phyloP scores from a whole-genome alignment of 257 asterid species.

The Knoxia roxburghii region DNA sequence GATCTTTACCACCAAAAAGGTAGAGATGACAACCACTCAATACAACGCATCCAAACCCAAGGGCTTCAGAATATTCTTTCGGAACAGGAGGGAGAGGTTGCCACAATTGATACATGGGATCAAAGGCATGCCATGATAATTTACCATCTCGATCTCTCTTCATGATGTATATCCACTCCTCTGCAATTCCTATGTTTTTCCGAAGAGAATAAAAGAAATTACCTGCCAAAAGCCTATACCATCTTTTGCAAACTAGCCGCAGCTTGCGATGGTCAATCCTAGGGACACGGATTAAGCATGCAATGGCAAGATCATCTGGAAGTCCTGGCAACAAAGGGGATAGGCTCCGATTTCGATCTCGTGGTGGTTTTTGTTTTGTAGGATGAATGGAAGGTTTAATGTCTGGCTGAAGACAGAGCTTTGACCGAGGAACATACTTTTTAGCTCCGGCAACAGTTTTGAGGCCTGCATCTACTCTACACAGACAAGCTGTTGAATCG shows the following conservation, averaged over 20 bases:
- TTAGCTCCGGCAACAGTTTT: slow-evolving; percentile 42
- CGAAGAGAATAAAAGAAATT: slow-evolving; percentile 36
- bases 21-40: slow-evolving; percentile 38
- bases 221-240: slow-evolving; percentile 40
- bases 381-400: slow-evolving; percentile 43
- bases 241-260: slow-evolving; percentile 38
- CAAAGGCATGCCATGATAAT: slow-evolving; percentile 44
- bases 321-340: slow-evolving; percentile 40
- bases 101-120: slow-evolving; percentile 32
- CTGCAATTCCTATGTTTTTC: slow-evolving; percentile 31
- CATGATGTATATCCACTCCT: slow-evolving; percentile 39
- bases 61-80: slow-evolving; percentile 33
- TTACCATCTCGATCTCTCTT: slow-evolving; percentile 40
- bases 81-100: slow-evolving; percentile 42
- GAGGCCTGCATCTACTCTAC: slow-evolving; percentile 43
- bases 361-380: slow-evolving; percentile 29
- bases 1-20: slow-evolving; percentile 37
- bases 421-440: slow-evolving; percentile 37
- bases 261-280: slow-evolving; percentile 33
- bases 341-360: slow-evolving; percentile 29
- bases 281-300: slow-evolving; percentile 39
- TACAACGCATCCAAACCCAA: slow-evolving; percentile 42
- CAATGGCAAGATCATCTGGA: slow-evolving; percentile 43
- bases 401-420: slow-evolving; percentile 37
- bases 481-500: slow-evolving; percentile 37